A percentile compares a stretch with the other conserved stretches of the same genome.
Evolutionary conservation across 2,329 filamentous ascomycete species (phyloP).

Genomic region (Talaromyces rugulosus): DNA sequence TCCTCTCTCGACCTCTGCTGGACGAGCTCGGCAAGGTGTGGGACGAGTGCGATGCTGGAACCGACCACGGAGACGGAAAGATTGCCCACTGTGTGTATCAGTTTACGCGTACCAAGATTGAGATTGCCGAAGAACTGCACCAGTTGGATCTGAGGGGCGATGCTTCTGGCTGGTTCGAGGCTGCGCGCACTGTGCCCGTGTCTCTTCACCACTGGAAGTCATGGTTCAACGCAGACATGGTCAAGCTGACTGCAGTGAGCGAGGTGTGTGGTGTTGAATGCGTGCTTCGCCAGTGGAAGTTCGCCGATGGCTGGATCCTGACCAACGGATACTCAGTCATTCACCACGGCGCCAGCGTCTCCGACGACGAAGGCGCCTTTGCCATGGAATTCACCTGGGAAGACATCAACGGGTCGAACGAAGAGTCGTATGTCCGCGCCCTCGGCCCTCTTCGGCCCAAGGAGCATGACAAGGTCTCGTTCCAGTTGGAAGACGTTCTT

Average conservation of each 20-base stretch:
- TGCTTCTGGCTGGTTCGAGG: conserved; percentile 58
- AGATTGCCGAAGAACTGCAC: conserved; percentile 51
- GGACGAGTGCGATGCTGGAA: conserved; percentile 46
- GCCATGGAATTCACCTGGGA: conserved; percentile 53
- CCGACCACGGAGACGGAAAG: conserved; percentile 51
- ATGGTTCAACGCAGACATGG: conserved; percentile 52
- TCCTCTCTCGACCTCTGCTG: conserved; percentile 53
- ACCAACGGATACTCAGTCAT: conserved; percentile 58
- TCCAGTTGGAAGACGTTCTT: conserved; percentile 44
- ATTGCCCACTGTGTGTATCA: conserved; percentile 56
- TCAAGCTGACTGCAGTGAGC: conserved; percentile 47
- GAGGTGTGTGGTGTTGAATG: conserved; percentile 54
- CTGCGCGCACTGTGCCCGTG: conserved; percentile 47
- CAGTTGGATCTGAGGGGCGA: conserved; percentile 57
- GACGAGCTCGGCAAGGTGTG: conserved; percentile 45
- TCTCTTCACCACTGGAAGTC: conserved; percentile 62
- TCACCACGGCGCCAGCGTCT: conserved; percentile 42
- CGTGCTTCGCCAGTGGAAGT: conserved; percentile 54
- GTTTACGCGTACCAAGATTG: conserved; percentile 53
- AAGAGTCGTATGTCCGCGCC: conserved; percentile 48
- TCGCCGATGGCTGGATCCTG: conserved; percentile 46
- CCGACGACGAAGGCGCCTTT: conserved; percentile 35
- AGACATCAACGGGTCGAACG: conserved; percentile 39
- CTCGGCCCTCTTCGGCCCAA: conserved; percentile 49
- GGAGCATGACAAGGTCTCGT: conserved; percentile 50